phyloP scores from a whole-genome alignment of 139 green algal genomes.

The Asterochloris sp. region DNA sequence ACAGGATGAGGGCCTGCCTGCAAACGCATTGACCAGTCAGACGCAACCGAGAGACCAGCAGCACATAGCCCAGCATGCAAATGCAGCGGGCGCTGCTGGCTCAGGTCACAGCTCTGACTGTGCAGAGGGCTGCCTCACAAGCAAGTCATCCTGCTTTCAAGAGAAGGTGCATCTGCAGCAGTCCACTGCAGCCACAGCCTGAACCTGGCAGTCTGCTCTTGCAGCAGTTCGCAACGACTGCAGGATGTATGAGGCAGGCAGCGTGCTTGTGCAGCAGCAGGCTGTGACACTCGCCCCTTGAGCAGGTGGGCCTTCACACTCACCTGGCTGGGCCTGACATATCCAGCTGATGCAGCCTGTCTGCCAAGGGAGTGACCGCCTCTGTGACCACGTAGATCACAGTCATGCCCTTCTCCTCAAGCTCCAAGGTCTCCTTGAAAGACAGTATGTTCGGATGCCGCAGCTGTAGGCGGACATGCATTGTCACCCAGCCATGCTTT shows the following conservation, averaged over 20 bases:
- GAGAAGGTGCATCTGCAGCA: too few relatives aligned
- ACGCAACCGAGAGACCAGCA: too few relatives aligned
- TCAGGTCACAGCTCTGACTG: too few relatives aligned
- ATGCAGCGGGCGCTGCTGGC: neutral
- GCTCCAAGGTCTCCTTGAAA: conserved; percentile 78
- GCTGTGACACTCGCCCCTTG: neutral
- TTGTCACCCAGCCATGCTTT: neutral
- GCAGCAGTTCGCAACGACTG: neutral
- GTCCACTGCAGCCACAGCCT: too few relatives aligned
- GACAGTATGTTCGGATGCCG: conserved; percentile 83
- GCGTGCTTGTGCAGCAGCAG: too few relatives aligned
- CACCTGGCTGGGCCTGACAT: conserved; percentile 28
- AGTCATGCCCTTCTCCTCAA: conserved; percentile 60
- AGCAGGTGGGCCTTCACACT: neutral
- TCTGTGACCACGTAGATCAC: conserved; percentile 87
- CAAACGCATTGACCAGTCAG: too few relatives aligned
- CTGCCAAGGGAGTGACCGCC: conserved; percentile 62
- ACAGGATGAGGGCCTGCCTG: too few relatives aligned
- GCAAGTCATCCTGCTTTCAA: too few relatives aligned
- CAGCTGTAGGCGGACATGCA: conserved; percentile 40
- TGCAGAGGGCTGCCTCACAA: too few relatives aligned
- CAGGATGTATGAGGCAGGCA: neutral
- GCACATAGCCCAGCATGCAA: neutral
- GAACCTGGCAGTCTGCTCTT: too few relatives aligned
- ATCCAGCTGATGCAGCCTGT: conserved; percentile 56